phyloP scores from a whole-genome alignment of 805 yeast genomes.

The Zygoascus biomembranicola region DNA sequence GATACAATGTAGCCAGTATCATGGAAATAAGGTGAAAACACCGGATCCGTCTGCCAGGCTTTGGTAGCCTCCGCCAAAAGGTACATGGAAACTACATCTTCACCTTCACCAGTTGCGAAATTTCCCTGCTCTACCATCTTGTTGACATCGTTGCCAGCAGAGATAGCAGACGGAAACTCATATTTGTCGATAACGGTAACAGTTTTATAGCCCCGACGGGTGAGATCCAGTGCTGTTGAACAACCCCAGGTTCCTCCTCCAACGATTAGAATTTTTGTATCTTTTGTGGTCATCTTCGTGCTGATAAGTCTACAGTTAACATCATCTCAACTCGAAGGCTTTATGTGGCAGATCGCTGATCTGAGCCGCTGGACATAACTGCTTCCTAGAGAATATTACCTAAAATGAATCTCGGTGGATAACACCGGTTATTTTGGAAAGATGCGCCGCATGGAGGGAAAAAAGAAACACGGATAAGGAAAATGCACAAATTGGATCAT shows the following conservation, averaged over 20 bases:
- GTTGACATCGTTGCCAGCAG: slow-evolving; percentile 40
- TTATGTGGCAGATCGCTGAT: too few species aligned
- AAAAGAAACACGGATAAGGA: too few species aligned
- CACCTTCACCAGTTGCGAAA: slow-evolving; percentile 32
- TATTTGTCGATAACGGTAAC: slow-evolving; percentile 7
- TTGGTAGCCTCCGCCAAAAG: slow-evolving; percentile 37
- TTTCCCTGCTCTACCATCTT: slow-evolving; percentile 33
- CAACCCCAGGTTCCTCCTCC: slow-evolving; percentile 1
- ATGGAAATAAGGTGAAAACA: slow-evolving; percentile 6
- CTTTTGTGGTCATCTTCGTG: not conserved
- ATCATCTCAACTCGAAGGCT: too few species aligned
- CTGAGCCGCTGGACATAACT: too few species aligned
- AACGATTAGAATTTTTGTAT: not conserved
- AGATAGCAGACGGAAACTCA: slow-evolving; percentile 6
- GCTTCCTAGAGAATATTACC: too few species aligned
- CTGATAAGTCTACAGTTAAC: too few species aligned
- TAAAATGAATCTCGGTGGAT: too few species aligned
- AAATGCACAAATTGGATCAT: too few species aligned
- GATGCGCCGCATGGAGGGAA: too few species aligned
- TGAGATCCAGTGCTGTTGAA: slow-evolving; percentile 5
- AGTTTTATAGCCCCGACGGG: not conserved
- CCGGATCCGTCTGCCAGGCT: slow-evolving; percentile 27
- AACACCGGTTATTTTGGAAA: too few species aligned
- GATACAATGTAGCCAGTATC: slow-evolving; percentile 1
- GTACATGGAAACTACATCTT: slow-evolving; percentile 21